Percentiles rank a stretch among this genome's conserved stretches.
Evolutionary conservation across 1,284 basidiomycete species (phyloP).

Genomic region (Dichomitus squalens): DNA sequence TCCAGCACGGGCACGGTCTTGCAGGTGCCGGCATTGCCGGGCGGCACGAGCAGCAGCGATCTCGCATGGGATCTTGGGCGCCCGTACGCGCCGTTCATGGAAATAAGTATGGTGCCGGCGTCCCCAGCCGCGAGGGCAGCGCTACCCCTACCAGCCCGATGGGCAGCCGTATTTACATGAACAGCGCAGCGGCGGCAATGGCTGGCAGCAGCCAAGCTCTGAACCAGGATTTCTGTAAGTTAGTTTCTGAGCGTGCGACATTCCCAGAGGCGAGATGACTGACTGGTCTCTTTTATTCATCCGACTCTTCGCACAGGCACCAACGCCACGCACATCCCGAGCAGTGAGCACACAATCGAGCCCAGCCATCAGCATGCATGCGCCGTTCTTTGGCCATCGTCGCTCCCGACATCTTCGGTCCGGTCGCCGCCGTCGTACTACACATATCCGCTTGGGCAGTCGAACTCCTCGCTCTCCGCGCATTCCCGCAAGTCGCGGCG

Average conservation of each 20-base stretch:
- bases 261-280: too few relatives aligned
- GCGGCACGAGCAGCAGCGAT: conserved; percentile 13
- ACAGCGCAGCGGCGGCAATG: conserved; percentile 47
- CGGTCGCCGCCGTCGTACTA: conserved; percentile 60
- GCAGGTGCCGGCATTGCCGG: conserved; percentile 15
- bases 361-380: conserved; percentile 53
- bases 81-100: conserved; percentile 60
- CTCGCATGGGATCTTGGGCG: conserved; percentile 33
- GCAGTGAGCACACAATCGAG: too few relatives aligned
- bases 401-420: conserved; percentile 56
- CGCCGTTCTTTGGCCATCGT: conserved; percentile 69
- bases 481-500: conserved; percentile 43
- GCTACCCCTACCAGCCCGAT: conserved; percentile 32
- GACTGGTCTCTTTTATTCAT: too few relatives aligned
- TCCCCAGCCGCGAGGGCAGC: conserved; percentile 23
- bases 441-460: conserved; percentile 32
- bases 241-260: too few relatives aligned
- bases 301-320: too few relatives aligned
- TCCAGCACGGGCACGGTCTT: conserved; percentile 18
- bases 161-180: conserved; percentile 42
- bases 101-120: too few relatives aligned
- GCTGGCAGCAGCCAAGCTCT: conserved; percentile 23
- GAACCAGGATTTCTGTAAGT: not conserved
- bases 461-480: conserved; percentile 37
- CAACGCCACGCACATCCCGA: conserved; percentile 40